Conservation (phyloP, 805 yeast species). For the Wickerhamomyces sydowiorum region DNA sequence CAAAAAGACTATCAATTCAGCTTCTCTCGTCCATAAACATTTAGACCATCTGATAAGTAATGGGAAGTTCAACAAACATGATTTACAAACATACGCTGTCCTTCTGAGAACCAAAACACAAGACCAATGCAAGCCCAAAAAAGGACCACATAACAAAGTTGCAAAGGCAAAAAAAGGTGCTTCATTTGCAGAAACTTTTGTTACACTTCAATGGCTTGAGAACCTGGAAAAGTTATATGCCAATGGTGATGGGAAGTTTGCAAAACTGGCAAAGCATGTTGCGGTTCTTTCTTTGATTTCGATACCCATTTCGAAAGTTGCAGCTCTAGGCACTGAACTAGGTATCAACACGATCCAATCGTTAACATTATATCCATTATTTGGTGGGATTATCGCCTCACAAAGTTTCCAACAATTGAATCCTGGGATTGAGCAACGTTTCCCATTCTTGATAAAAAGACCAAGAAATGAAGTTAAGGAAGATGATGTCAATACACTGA, state of each 20-base stretch:
- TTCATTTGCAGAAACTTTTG: slow-evolving; percentile 50
- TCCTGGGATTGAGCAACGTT: slow-evolving; percentile 47
- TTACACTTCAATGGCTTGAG: slow-evolving; percentile 52
- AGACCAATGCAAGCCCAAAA: neutral
- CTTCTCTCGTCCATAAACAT: slow-evolving; percentile 44
- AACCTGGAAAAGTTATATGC: slow-evolving; percentile 51
- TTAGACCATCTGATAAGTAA: slow-evolving; percentile 37
- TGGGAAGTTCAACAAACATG: slow-evolving; percentile 16
- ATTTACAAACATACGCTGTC: slow-evolving; percentile 11
- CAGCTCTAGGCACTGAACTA: slow-evolving; percentile 37
- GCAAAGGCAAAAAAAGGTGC: neutral
- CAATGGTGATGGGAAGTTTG: slow-evolving; percentile 49
- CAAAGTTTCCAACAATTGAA: slow-evolving; percentile 36
- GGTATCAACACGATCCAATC: slow-evolving; percentile 37
- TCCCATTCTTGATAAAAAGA: slow-evolving; percentile 37
- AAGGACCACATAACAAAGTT: neutral
- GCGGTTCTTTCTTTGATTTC: slow-evolving; percentile 44
- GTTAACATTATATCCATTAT: slow-evolving; percentile 45
- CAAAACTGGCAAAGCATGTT: slow-evolving; percentile 39
- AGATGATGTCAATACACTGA: slow-evolving; percentile 32
- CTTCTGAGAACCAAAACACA: neutral
- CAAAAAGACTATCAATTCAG: slow-evolving; percentile 27
- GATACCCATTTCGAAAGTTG: slow-evolving; percentile 9
- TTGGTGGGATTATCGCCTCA: slow-evolving; percentile 48
- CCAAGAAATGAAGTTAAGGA: slow-evolving; percentile 16